Evolutionary conservation across 345 rosid species (phyloP).

Genomic region (Eucalyptus victrix): DNA sequence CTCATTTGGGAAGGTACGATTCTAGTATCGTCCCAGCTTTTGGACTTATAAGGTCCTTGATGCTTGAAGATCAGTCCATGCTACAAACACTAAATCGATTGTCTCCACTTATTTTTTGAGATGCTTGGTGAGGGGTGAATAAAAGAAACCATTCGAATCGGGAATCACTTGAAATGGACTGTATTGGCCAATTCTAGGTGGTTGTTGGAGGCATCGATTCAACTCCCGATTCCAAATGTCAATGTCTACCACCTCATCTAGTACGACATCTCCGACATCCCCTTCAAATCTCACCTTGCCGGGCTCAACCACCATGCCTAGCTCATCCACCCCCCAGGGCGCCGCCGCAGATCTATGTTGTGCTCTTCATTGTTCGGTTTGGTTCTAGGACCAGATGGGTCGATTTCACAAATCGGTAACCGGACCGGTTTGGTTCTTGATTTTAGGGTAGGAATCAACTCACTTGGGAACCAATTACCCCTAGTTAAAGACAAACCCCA

Average conservation of each 20-base stretch:
- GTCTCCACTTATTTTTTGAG: not conserved
- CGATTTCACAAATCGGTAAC: not conserved
- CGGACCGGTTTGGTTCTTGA: not conserved
- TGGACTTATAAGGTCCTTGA: not conserved
- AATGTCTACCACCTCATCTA: constrained; percentile 93
- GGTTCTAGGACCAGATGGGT: not conserved
- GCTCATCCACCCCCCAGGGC: too few relatives aligned
- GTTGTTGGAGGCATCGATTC: too few relatives aligned
- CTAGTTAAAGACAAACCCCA: not conserved
- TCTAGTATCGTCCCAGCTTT: constrained; percentile 47
- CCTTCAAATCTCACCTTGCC: constrained; percentile 3
- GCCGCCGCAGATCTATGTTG: fast-evolving
- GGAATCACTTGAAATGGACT: fast-evolving
- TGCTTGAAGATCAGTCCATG: not conserved
- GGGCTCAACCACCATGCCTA: too few relatives aligned
- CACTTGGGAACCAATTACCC: not conserved
- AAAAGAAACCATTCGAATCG: too few relatives aligned
- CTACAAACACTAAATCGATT: not conserved
- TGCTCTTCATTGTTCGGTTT: too few relatives aligned
- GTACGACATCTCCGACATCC: constrained; percentile 76
- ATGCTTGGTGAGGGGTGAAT: not conserved
- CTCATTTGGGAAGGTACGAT: not conserved
- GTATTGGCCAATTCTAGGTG: too few relatives aligned
- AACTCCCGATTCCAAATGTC: not conserved
- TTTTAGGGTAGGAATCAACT: not conserved